Base-by-base conservation (phyloP, 768 basidiomycete genomes). In the Hypsizygus marmoreus region DNA sequence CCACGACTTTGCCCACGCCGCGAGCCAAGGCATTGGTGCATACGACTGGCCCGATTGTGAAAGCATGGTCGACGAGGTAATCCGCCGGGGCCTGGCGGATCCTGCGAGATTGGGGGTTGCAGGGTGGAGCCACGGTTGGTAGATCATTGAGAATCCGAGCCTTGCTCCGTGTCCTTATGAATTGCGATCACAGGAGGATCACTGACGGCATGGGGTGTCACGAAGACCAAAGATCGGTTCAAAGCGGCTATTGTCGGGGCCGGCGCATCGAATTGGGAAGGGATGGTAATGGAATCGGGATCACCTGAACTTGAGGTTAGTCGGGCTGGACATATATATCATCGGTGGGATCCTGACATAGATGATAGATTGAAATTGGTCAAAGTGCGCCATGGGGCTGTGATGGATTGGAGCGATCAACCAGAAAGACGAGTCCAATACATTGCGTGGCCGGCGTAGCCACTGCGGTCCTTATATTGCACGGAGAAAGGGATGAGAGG, bases 401-500 rank as follows among this genome's bases (percentile, higher is more conserved):
- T 29, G 58, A 55, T 47, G 46, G 16, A 9, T 43, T 31, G 12
- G 45, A 49, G 26, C 46, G 32, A 33, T 53, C 48, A 6, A 31
- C 39, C 10, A 54, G 65, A 28, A 64, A 59, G 44, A 52, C 56
- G 1, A 65, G 63, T 43, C 68, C 68, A 4, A 53, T 68, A 30
- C 68, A 67, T 38, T 54, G 51, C 37, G 66, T 80, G 6, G 60
- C 68, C 14, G 61, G 59, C 0, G 73, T 81, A 20, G 60, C 55
- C 35, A 66, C 74, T 3, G 77, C 79, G 0, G 73, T 80, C 12
- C 60, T 79, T 14, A 55, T 82, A 28, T 51, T 77, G 9, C 64
- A 82, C 26, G 81, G 82, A 0, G 73, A 75, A 36, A 71, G 67
- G 44, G 81, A 83, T 51, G 66, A 75, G 26, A 69, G 81, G 0